Percentiles rank a stretch among this genome's conserved stretches.
phyloP scores from a whole-genome alignment of 148 eudicot species.

The Silene uniflora region DNA sequence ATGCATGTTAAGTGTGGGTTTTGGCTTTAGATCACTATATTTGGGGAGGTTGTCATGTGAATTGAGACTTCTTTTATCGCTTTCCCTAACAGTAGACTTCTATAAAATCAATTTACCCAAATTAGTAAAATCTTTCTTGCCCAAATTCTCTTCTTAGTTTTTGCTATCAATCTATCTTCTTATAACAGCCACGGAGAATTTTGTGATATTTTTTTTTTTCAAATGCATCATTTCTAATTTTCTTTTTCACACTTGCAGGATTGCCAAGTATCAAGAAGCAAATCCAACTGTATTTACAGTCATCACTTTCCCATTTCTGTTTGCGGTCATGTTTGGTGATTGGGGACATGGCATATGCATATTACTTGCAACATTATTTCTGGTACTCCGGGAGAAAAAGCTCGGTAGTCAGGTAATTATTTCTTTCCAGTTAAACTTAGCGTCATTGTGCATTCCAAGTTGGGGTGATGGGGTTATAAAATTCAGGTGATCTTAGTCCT shows the following conservation, averaged over 20 bases:
- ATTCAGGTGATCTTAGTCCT: not conserved
- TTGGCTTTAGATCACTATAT: not conserved
- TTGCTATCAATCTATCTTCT: not conserved
- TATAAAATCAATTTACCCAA: too few relatives aligned
- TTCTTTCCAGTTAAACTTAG: not conserved
- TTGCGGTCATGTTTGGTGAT: conserved; percentile 68
- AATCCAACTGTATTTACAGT: conserved; percentile 54
- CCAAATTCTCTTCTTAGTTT: not conserved
- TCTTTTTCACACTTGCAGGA: conserved; percentile 30
- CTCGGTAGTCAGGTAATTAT: conserved; percentile 43
- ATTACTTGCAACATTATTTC: conserved; percentile 40
- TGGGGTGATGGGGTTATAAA: not conserved
- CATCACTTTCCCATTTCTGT: conserved; percentile 56
- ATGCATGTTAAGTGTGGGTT: not conserved
- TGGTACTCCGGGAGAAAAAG: conserved; percentile 46
- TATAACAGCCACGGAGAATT: not conserved
- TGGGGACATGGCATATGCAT: conserved; percentile 68
- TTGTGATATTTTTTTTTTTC: not conserved
- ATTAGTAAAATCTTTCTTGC: not conserved
- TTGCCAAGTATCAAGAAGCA: conserved; percentile 61
- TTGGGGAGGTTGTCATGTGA: not conserved
- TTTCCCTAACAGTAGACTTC: not conserved
- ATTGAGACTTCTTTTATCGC: not conserved
- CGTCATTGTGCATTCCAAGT: not conserved
- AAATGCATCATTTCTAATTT: conserved; percentile 14